These are phyloP conservation scores for Solanum etuberosum DNA, from an alignment of 257 asterid genomes.

Conservation along the genomic window DNA sequence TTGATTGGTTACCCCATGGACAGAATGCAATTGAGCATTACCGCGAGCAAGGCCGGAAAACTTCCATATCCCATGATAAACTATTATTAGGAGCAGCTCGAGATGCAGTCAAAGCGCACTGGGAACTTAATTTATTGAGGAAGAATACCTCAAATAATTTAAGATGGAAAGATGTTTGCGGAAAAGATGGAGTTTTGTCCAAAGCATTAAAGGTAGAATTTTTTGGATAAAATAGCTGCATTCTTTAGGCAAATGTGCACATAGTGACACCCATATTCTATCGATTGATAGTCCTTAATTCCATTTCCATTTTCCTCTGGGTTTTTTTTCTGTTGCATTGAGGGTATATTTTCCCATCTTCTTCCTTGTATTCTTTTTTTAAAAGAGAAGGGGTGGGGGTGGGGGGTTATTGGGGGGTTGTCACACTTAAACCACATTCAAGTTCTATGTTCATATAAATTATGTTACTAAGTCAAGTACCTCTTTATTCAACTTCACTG, in stretches of 20 bases:
- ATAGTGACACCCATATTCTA: neutral
- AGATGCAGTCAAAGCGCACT: constrained; percentile 91
- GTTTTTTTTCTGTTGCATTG: neutral
- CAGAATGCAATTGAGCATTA: constrained; percentile 92
- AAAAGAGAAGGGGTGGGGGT: neutral
- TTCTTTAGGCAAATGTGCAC: neutral
- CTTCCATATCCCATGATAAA: constrained; percentile 92
- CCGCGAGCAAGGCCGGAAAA: constrained; percentile 65
- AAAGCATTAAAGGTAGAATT: constrained; percentile 64
- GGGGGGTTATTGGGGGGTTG: neutral
- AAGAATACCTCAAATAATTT: constrained; percentile 56
- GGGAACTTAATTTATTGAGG: constrained; percentile 84
- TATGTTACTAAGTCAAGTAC: neutral
- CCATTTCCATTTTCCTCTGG: neutral
- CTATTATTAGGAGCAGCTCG: constrained; percentile 95
- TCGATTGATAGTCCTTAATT: neutral
- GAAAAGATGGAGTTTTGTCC: constrained; percentile 78
- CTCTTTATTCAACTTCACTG: neutral
- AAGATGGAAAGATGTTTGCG: constrained; percentile 91
- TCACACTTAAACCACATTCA: neutral
- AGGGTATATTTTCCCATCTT: neutral
- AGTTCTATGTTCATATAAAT: neutral
- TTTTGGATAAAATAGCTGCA: neutral
- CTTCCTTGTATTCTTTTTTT: neutral
- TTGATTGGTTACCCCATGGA: constrained; percentile 98